phyloP scores from a whole-genome alignment of 768 basidiomycete genomes.

The Hericium coralloides region DNA sequence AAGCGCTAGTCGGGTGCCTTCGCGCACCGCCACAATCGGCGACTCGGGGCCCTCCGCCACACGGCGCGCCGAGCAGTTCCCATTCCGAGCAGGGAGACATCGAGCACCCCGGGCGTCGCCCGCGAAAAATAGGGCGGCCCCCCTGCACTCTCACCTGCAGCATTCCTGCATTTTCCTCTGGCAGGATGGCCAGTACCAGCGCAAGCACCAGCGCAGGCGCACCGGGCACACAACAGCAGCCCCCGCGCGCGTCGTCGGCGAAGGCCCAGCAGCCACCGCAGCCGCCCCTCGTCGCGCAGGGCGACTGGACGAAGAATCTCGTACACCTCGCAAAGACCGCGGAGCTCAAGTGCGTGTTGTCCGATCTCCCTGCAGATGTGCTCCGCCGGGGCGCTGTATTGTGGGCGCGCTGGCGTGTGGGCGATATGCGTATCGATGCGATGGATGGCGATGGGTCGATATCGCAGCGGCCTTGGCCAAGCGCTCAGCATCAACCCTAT shows the following conservation, averaged over 20 bases:
- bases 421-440: background rate
- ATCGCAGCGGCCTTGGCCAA: background rate
- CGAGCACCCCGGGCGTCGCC: background rate
- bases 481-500: background rate
- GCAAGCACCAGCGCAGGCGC: constrained; percentile 10
- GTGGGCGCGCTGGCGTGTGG: background rate
- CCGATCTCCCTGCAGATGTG: background rate
- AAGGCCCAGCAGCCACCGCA: background rate
- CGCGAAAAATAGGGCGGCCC: background rate
- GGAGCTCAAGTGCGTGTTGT: constrained; percentile 66
- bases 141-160: constrained; percentile 3
- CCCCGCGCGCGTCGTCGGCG: background rate
- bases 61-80: too few relatives aligned
- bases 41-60: background rate
- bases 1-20: background rate
- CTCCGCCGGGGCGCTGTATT: background rate
- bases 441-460: background rate
- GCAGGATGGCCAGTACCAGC: constrained; percentile 10
- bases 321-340: constrained; percentile 83
- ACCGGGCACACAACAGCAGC: background rate
- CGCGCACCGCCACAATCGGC: background rate
- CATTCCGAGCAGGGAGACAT: too few relatives aligned
- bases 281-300: constrained; percentile 50
- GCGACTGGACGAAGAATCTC: constrained; percentile 83
- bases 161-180: constrained; percentile 7